Percentiles rank a stretch among this genome's conserved stretches.
phyloP scores from a whole-genome alignment of 1,284 basidiomycete genomes.

The Cutaneotrichosporon cutaneum region DNA sequence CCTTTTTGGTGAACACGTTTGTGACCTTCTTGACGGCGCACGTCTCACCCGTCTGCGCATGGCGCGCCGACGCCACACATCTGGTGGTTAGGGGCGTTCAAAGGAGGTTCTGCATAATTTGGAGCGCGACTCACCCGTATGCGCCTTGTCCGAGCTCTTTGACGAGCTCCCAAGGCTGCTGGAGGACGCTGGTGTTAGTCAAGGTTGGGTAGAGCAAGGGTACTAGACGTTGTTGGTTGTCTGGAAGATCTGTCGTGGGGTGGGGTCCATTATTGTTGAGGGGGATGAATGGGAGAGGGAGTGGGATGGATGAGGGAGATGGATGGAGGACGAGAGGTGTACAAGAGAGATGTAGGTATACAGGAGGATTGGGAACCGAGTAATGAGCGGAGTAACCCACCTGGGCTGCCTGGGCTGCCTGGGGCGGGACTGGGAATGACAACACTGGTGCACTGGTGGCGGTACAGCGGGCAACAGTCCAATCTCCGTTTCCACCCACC shows the following conservation, averaged over 20 bases:
- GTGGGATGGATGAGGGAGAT: background rate
- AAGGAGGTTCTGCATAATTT: background rate
- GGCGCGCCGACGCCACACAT: conserved; percentile 81
- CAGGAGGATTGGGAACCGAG: background rate
- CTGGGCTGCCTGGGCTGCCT: too few relatives aligned
- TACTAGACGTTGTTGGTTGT: conserved; percentile 52
- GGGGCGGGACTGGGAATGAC: too few relatives aligned
- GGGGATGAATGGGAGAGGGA: conserved; percentile 8
- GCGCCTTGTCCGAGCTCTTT: conserved; percentile 95
- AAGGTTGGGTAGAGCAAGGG: conserved; percentile 14
- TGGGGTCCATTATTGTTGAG: conserved; percentile 44
- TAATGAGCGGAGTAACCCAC: too few relatives aligned
- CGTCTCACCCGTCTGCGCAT: conserved; percentile 79
- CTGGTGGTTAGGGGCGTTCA: conserved; percentile 19
- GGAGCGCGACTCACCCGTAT: conserved; percentile 61
- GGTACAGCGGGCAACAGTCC: too few relatives aligned
- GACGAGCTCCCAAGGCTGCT: conserved; percentile 86
- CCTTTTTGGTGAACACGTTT: conserved; percentile 87
- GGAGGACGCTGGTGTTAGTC: conserved; percentile 61
- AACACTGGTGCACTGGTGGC: too few relatives aligned
- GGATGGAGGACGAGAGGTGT: background rate
- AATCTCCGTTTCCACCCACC: too few relatives aligned
- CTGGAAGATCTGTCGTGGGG: conserved; percentile 51
- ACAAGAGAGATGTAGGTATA: background rate
- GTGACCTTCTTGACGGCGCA: conserved; percentile 76